Percentiles rank a stretch among this genome's conserved stretches.
phyloP scores from a whole-genome alignment of 2,329 filamentous ascomycete species.

The Ascochyta rabiei region DNA sequence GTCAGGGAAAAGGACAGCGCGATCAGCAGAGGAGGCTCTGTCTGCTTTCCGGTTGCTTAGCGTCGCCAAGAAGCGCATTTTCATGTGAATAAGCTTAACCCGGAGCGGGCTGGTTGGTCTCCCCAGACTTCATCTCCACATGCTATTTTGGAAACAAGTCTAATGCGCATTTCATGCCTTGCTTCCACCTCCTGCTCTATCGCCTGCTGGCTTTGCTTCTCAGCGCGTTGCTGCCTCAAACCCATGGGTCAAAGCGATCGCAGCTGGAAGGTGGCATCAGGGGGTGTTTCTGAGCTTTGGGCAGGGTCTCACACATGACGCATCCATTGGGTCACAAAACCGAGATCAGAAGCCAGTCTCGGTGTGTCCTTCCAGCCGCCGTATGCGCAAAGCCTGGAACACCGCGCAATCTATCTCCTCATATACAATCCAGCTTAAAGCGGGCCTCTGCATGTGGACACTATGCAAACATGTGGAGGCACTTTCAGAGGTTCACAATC shows the following conservation, averaged over 20 bases:
- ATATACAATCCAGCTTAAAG: background rate
- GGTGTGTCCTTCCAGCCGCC: background rate
- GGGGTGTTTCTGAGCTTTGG: constrained; percentile 7
- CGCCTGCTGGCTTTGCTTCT: background rate
- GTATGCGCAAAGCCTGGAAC: constrained; percentile 5
- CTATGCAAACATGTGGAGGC: background rate
- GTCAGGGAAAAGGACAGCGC: constrained; percentile 23
- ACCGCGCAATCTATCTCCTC: background rate
- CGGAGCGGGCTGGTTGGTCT: constrained; percentile 21
- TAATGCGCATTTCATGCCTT: constrained; percentile 11
- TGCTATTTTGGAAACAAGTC: constrained; percentile 1
- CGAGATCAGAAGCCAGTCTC: constrained; percentile 5
- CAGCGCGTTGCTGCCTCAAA: background rate
- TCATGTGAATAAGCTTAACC: constrained; percentile 34
- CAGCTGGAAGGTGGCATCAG: background rate
- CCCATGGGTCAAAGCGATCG: background rate
- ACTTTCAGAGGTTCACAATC: too few species aligned
- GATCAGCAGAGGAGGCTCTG: constrained; percentile 22
- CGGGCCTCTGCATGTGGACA: background rate
- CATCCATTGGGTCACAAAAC: constrained; percentile 14
- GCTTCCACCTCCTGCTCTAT: constrained; percentile 1
- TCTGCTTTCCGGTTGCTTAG: constrained; percentile 28
- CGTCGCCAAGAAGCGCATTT: constrained; percentile 15
- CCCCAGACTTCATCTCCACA: constrained; percentile 22
- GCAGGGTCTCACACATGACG: constrained; percentile 18